Evolutionary conservation across 176 grass and related monocot genomes (phyloP).

Genomic region (Alopecurus myosuroides): DNA sequence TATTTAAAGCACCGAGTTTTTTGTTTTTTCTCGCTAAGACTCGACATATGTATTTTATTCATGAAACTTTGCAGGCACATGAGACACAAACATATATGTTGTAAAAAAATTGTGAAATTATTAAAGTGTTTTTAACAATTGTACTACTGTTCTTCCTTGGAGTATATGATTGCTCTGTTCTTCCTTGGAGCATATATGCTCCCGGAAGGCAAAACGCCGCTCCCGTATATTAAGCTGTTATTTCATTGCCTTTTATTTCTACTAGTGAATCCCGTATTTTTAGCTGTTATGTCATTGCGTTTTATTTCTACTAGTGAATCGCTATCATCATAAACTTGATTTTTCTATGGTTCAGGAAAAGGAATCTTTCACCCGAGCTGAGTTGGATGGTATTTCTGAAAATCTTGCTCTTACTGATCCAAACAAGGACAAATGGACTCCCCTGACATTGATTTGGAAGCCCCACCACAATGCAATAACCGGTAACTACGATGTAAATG

Average conservation of each 20-base stretch:
- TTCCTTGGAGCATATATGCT: too few relatives aligned
- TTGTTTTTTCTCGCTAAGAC: too few relatives aligned
- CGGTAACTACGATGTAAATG: conserved; percentile 94
- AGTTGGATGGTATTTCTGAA: conserved; percentile 57
- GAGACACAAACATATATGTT: too few relatives aligned
- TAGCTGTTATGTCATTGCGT: not conserved
- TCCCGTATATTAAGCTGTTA: not conserved
- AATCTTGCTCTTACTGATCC: conserved; percentile 58
- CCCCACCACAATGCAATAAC: conserved; percentile 80
- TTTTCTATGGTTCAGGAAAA: conserved; percentile 54
- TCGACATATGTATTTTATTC: too few relatives aligned
- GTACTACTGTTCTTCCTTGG: too few relatives aligned
- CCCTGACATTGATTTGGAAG: conserved; percentile 67
- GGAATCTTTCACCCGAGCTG: conserved; percentile 64
- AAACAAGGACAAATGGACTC: conserved; percentile 51
- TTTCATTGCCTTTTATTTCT: not conserved
- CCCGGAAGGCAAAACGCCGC: not conserved
- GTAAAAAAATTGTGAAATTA: too few relatives aligned
- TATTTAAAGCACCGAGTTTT: too few relatives aligned
- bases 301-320: not conserved
- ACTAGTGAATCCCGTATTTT: not conserved
- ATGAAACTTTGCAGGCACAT: too few relatives aligned
- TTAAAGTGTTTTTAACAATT: too few relatives aligned
- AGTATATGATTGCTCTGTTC: too few relatives aligned
- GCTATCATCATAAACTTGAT: not conserved